Evolutionary conservation across 73 alveolate species (phyloP).

Genomic region (Uronychia setigera): DNA sequence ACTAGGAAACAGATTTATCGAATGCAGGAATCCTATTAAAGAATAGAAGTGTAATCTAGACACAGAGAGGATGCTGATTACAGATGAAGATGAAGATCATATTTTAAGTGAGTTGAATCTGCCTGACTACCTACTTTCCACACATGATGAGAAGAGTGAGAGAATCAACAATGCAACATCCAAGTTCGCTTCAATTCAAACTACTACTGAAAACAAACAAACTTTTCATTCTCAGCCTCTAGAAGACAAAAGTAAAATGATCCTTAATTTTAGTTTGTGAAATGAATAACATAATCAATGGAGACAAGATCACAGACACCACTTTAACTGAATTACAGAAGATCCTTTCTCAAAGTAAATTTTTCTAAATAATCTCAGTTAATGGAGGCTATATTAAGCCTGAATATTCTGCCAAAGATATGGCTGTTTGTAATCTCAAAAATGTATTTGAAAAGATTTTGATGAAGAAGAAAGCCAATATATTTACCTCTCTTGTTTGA

Average conservation of each 20-base stretch:
- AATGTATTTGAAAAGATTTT: no score
- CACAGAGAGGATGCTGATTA: neutral
- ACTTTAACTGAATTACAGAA: no score
- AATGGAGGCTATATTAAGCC: no score
- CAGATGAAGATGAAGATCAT: neutral
- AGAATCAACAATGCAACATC: neutral
- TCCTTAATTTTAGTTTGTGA: neutral
- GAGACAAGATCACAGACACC: no score
- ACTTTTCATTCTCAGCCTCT: neutral
- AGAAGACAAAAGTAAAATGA: neutral
- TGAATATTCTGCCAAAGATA: no score
- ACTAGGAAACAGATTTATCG: neutral
- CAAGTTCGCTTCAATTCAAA: neutral
- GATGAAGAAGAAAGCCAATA: no score
- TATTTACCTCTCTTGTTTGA: no score
- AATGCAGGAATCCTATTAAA: neutral
- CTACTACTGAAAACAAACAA: neutral
- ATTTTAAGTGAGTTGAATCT: neutral
- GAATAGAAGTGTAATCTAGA: neutral
- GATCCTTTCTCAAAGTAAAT: no score
- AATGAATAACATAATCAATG: no score
- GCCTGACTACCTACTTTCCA: constrained; percentile 1
- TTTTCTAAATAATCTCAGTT: no score
- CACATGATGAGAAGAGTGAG: neutral
- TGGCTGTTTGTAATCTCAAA: no score